phyloP scores from a whole-genome alignment of 2,329 filamentous ascomycete species.

The Capronia americana region DNA sequence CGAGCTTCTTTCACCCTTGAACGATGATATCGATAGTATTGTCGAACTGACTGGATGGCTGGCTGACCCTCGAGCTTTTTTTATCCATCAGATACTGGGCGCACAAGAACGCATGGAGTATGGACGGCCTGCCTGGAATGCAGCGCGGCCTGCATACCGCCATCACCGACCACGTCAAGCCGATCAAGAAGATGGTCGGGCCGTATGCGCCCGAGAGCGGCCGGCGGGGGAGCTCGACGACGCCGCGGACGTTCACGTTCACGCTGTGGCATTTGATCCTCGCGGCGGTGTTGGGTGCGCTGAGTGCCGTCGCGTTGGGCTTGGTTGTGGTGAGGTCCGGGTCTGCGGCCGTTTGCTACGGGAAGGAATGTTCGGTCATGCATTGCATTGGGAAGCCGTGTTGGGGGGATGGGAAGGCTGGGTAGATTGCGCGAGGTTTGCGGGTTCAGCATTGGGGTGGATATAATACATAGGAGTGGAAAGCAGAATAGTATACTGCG shows the following conservation, averaged over 20 bases:
- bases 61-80: not conserved
- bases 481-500: not conserved
- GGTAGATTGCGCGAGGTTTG: not conserved
- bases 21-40: not conserved
- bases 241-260: slow-evolving; percentile 11
- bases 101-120: slow-evolving; percentile 60
- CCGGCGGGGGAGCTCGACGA: not conserved
- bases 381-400: not conserved
- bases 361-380: not conserved
- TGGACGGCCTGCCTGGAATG: slow-evolving; percentile 67
- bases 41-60: not conserved
- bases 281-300: slow-evolving; percentile 25
- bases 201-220: slow-evolving; percentile 26
- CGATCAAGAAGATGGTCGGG: slow-evolving; percentile 41
- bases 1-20: too few relatives aligned
- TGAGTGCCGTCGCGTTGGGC: slow-evolving; percentile 11
- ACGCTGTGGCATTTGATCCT: slow-evolving; percentile 31
- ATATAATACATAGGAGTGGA: not conserved
- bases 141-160: slow-evolving; percentile 39
- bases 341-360: not conserved
- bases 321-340: slow-evolving; percentile 7
- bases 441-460: too few relatives aligned
- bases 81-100: slow-evolving; percentile 58
- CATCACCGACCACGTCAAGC: slow-evolving; percentile 33
- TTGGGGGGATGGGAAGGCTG: not conserved